Evolutionary conservation across 2,329 filamentous ascomycete genomes (phyloP), one percentile per base, ranked within the genome.

Genomic region (Sporothrix pseudoabietina): DNA sequence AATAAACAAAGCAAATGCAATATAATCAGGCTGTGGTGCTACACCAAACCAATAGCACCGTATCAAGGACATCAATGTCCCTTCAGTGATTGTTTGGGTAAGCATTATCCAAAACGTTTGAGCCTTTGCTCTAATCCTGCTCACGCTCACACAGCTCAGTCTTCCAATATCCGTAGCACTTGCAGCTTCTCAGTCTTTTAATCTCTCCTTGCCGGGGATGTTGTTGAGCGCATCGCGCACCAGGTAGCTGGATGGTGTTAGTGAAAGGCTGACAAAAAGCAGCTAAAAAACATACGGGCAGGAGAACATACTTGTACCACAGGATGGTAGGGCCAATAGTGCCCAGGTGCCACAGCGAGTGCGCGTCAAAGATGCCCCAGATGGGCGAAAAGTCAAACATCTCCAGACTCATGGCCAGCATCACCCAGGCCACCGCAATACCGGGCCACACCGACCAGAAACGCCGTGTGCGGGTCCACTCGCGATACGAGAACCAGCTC

Each of bases 391-490:
- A 99, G 82, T 99, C 96, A 76, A 98, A 88, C 77, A 99, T 81
- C 84, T 99, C 96, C 81, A 99, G 85, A 81, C 95, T 95, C 96
- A 99, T 99, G 49, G 93, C 94, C 80, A 95, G 84, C 78, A 95
- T 89, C 77, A 99, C 87, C 94, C 94, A 98, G 2, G 92, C 92
- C 66, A 98, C 95, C 76, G 95, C 94, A 79, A 98, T 83, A 77
- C 93, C 94, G 0, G 96, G 96, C 92, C 93, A 97, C 73, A 91
- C 89, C 35, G 94, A 90, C 96, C 96, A 99, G 22, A 86, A 82
- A 76, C 91, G 88, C 63, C 89, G 88, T 22, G 91, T 88, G 81
- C 89, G 89, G 76, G 86, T 85, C 82, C 95, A 98, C 77, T 91
- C 88, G 76, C 84, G 84, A 77, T 92, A 88, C 80, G 92, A 94